phyloP scores from a whole-genome alignment of 2,329 filamentous ascomycete genomes.

The Balansia obtecta region DNA sequence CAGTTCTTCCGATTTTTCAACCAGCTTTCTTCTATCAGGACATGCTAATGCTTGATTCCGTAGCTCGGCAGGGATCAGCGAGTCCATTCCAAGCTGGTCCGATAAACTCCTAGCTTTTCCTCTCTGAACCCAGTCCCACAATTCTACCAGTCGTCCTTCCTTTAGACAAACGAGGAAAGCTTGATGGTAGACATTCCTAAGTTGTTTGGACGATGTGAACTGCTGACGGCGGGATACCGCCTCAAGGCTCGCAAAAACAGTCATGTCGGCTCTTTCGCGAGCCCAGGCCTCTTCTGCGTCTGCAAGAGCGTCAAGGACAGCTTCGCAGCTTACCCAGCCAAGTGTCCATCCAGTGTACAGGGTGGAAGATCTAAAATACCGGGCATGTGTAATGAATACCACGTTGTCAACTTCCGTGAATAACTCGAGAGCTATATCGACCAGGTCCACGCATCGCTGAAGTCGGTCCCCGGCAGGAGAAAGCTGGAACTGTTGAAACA shows the following conservation, averaged over 20 bases:
- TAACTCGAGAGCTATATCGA: background rate
- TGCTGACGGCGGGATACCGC: background rate
- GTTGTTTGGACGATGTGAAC: background rate
- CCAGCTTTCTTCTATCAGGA: no score
- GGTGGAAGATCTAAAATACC: background rate
- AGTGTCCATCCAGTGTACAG: background rate
- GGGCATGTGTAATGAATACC: background rate
- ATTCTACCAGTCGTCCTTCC: no score
- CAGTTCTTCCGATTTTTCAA: no score
- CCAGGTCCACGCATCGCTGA: background rate
- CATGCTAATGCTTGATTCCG: no score
- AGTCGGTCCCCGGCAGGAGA: background rate
- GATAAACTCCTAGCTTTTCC: no score
- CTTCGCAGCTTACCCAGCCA: background rate
- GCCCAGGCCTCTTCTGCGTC: slow-evolving; percentile 2
- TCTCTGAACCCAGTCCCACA: no score
- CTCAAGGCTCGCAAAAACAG: background rate
- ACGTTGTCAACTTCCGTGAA: background rate
- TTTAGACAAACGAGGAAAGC: background rate
- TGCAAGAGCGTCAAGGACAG: background rate
- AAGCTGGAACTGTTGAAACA: background rate
- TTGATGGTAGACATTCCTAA: background rate
- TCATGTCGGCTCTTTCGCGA: slow-evolving; percentile 1
- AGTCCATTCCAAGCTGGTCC: no score
- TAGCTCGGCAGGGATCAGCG: no score